Evolutionary conservation across 208 protist genomes (phyloP).

Genomic region (Leptomonas pyrrhocoris): DNA sequence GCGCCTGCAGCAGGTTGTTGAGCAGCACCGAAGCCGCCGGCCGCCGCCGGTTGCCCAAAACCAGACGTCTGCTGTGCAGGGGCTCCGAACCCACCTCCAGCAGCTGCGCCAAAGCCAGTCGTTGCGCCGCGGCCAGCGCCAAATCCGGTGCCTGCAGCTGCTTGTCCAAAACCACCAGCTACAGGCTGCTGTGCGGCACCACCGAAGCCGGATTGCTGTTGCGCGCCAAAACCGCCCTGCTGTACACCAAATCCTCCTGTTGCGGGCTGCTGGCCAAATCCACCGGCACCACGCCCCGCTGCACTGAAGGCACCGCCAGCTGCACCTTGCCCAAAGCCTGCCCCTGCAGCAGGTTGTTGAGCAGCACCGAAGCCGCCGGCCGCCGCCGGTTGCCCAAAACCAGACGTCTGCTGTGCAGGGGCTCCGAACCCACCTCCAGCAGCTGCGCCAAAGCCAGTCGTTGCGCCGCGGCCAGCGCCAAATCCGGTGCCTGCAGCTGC

Average conservation of each 20-base stretch:
- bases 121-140: constrained; percentile 23
- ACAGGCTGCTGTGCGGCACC: constrained; percentile 15
- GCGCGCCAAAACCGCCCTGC: constrained; percentile 15
- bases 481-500: constrained; percentile 8
- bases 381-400: constrained; percentile 31
- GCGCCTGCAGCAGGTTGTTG: constrained; percentile 2
- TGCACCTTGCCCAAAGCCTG: no score
- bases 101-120: background rate
- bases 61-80: constrained; percentile 19
- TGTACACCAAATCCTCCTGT: background rate
- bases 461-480: constrained; percentile 14
- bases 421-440: background rate
- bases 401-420: constrained; percentile 14
- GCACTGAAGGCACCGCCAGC: constrained; percentile 17
- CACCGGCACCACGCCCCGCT: constrained; percentile 4
- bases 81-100: background rate
- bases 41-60: constrained; percentile 27
- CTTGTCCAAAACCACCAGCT: constrained; percentile 29
- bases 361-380: constrained; percentile 9
- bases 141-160: constrained; percentile 40
- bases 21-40: constrained; percentile 10
- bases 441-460: constrained; percentile 21
- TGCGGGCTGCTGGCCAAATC: constrained; percentile 5
- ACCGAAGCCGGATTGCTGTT: constrained; percentile 33
- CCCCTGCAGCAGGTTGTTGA: constrained; percentile 6